A percentile compares a stretch with the other conserved stretches of the same genome.
These are phyloP conservation scores for Lolium multiflorum DNA, from an alignment of 176 grass and related monocot genomes.

Conservation along the genomic window DNA sequence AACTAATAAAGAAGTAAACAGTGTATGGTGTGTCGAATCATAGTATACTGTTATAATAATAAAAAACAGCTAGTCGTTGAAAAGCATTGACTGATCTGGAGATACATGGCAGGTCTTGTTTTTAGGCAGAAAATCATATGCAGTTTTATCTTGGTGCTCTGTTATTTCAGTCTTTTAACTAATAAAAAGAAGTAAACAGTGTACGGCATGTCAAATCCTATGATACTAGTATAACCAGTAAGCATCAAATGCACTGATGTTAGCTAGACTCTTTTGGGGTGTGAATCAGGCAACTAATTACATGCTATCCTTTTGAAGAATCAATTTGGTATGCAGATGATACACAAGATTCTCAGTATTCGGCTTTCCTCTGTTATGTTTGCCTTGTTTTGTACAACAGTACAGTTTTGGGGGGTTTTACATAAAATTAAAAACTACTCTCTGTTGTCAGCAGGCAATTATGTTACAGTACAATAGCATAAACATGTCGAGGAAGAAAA, in stretches of 20 bases:
- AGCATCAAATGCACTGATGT: background rate
- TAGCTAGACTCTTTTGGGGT: background rate
- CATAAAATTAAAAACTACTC: background rate
- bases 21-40: no score
- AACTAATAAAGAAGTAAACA: constrained; percentile 36
- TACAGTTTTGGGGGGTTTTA: background rate
- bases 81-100: no score
- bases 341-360: background rate
- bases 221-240: background rate
- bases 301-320: background rate
- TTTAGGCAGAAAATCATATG: no score
- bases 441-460: background rate
- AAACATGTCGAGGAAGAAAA: constrained; percentile 7
- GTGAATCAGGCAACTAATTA: background rate
- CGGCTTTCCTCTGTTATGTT: background rate
- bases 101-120: no score
- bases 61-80: no score
- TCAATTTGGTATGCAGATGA: background rate
- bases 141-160: no score
- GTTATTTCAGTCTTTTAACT: no score
- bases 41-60: no score
- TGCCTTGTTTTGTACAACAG: background rate
- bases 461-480: background rate
- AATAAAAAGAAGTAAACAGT: no score
- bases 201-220: no score